Conservation (phyloP, 805 yeast species). For the Candida montana region DNA sequence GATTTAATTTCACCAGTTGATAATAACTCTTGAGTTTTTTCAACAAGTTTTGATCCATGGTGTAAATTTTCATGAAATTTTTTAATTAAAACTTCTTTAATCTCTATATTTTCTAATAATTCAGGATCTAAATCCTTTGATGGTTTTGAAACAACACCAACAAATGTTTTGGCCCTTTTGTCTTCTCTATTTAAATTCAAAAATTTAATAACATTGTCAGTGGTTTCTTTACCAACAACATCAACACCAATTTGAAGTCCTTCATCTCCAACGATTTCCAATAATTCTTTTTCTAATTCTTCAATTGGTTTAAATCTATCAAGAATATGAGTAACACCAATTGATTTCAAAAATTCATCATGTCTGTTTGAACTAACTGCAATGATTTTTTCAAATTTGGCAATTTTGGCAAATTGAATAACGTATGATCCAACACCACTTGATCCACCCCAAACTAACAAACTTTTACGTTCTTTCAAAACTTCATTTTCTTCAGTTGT, state of each 20-base stretch:
- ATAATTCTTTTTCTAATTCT: conserved; percentile 18
- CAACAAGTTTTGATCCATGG: conserved; percentile 32
- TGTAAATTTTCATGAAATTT: conserved; percentile 38
- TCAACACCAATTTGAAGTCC: conserved; percentile 37
- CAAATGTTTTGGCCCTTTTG: conserved; percentile 23
- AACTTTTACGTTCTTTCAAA: conserved; percentile 12
- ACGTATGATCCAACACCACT: conserved; percentile 42
- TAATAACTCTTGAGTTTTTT: conserved; percentile 29
- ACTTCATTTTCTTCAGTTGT: conserved; percentile 11
- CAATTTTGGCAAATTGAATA: conserved; percentile 36
- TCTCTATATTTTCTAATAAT: conserved; percentile 21
- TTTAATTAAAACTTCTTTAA: conserved; percentile 34
- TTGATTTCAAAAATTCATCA: conserved; percentile 26
- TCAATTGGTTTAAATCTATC: conserved; percentile 29
- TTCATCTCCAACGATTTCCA: conserved; percentile 22
- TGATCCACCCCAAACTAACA: conserved; percentile 45
- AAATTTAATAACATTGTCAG: conserved; percentile 28
- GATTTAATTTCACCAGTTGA: conserved; percentile 27
- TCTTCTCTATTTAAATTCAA: conserved; percentile 20
- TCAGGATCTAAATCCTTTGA: conserved; percentile 21
- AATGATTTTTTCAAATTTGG: conserved; percentile 34
- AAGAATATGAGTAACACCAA: conserved; percentile 41
- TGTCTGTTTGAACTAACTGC: conserved; percentile 41
- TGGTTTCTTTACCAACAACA: conserved; percentile 38
- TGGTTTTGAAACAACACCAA: conserved; percentile 37